Base-by-base conservation (phyloP, 441 rosid genomes). In the Isatis lusitanica region DNA sequence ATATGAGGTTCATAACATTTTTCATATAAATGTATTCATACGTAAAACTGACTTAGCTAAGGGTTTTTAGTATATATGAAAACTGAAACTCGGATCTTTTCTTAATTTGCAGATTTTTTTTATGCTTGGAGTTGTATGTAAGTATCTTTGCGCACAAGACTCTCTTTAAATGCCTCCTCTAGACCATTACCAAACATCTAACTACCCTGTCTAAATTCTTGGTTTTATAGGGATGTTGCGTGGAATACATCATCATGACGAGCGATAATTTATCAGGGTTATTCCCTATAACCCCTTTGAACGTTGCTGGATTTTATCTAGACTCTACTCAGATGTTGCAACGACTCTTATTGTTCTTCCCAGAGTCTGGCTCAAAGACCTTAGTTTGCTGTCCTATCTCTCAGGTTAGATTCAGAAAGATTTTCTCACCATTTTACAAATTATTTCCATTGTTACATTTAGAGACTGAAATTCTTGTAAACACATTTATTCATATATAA, bases 191-290 rank as follows among this genome's bases (percentile, higher is more conserved):
- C 12, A 39, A 39, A 39, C 3, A 30, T 30, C 43, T 9, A 10
- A 9, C 13, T 39, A 9, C 10, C 43, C 43, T 39, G 10, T 13
- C 9, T 39, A 30, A 5, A 30, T 30, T 39, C 43, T 39, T 39
- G 43, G 13, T 39, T 39, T 39, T 21, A 30, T 74, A 91, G 94
- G 95, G 87, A 47, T 74, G 88, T 36, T 81, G 87, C 72, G 87
- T 91, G 48, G 93, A 87, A 75, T 87, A 78, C 44, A 40, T 85
- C 5, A 91, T 89, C 24, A 81, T 89, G 93, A 89, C 85, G 86
- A 82, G 88, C 15, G 97, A 89, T 70, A 91, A 87, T 79, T 70
- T 86, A 76, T 73, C 90, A 4, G 64, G 78, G 8, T 38, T 86
- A 31, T 89, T 85, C 64, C 92, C 94, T 30, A 30, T 30, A 4